These are phyloP conservation scores for Astrephomene gubernaculifera DNA, from an alignment of 139 green algal species.

Conservation along the genomic window DNA sequence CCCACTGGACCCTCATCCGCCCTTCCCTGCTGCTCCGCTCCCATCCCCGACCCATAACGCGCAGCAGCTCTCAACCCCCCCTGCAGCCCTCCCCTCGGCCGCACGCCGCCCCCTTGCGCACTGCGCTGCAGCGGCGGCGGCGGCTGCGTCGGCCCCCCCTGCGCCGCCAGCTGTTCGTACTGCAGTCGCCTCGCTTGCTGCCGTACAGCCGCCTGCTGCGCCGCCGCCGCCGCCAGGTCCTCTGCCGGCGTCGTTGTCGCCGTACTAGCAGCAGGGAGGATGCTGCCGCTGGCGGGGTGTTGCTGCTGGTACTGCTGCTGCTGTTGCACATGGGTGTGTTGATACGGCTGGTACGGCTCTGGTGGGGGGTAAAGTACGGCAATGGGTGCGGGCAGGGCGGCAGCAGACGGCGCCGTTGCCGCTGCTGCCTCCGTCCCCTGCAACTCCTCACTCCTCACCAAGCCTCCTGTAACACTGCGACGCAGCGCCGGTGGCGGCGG, in stretches of 20 bases:
- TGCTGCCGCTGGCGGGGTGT: not conserved
- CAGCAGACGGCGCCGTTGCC: not conserved
- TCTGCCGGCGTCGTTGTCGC: not conserved
- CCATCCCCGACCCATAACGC: too few species aligned
- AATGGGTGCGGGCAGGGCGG: not conserved
- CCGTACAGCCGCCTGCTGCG: not conserved
- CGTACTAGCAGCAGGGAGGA: not conserved
- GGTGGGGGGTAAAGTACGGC: constrained; percentile 5
- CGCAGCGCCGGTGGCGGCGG: too few species aligned
- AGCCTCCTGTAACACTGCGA: too few species aligned
- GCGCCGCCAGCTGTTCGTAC: constrained; percentile 11
- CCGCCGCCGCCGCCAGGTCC: not conserved
- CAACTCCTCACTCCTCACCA: too few species aligned
- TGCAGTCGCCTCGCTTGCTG: not conserved
- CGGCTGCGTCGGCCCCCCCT: not conserved
- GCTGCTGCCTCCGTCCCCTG: not conserved
- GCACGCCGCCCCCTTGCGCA: not conserved
- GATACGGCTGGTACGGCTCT: too few species aligned
- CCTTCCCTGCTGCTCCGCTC: too few species aligned
- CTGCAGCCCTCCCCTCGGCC: not conserved
- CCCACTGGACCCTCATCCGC: too few species aligned
- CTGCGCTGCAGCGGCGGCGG: not conserved
- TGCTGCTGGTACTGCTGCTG: too few species aligned
- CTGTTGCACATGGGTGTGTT: too few species aligned
- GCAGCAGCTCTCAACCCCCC: too few species aligned